These are phyloP conservation scores for Ophiosphaerella narmari DNA, from an alignment of 2,329 filamentous ascomycete genomes.

Conservation along the genomic window DNA sequence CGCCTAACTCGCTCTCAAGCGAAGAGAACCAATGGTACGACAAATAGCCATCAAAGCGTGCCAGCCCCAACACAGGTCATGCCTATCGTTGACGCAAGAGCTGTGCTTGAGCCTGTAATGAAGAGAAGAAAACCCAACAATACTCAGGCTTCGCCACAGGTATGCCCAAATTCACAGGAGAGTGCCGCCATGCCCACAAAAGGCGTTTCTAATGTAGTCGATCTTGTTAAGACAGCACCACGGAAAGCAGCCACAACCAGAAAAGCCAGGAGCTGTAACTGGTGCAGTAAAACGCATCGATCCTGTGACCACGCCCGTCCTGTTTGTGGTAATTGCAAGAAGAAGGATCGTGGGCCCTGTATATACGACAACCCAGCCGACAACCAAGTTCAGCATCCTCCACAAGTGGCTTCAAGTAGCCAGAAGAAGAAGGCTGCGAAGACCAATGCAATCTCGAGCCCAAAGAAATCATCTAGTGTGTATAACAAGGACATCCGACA, in stretches of 20 bases:
- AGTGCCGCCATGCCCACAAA: neutral
- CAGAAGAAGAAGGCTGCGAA: neutral
- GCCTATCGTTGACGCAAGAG: neutral
- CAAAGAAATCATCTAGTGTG: neutral
- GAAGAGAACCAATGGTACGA: neutral
- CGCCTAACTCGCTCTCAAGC: constrained; percentile 16
- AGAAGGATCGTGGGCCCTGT: constrained; percentile 1
- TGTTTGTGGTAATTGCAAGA: constrained; percentile 4
- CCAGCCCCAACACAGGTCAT: neutral
- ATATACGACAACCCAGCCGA: neutral
- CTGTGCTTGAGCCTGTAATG: neutral
- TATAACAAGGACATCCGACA: no score
- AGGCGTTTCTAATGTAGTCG: neutral
- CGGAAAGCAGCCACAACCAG: constrained; percentile 2
- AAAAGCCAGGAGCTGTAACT: neutral
- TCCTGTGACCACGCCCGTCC: neutral
- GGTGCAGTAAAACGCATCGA: neutral
- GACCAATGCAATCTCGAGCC: neutral
- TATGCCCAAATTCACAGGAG: neutral
- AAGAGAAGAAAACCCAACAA: constrained; percentile 5
- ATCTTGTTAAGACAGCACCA: constrained; percentile 4
- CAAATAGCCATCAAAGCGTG: constrained; percentile 29
- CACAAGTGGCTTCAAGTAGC: neutral
- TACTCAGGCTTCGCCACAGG: neutral
- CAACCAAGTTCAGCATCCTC: neutral